These are phyloP conservation scores for Clausena lansium DNA, from an alignment of 345 rosid genomes.

Conservation along the genomic window DNA sequence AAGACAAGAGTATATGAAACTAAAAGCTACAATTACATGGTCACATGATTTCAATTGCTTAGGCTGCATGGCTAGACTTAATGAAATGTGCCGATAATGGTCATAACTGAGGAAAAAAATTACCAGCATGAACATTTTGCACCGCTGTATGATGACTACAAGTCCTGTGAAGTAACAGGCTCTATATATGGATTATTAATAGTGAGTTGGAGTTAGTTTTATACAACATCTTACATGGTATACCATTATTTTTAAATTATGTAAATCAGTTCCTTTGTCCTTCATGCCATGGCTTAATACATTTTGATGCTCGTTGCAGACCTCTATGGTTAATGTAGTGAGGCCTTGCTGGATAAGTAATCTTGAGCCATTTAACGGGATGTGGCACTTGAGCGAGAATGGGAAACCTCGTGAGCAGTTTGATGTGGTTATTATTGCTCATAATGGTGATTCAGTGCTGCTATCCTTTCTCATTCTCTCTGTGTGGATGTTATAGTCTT, in stretches of 20 bases:
- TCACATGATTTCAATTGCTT: background rate
- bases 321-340: conserved; percentile 56
- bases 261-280: conserved; percentile 1
- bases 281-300: conserved; percentile 3
- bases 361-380: conserved; percentile 77
- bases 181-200: background rate
- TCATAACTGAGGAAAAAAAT: background rate
- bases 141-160: background rate
- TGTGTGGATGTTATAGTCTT: background rate
- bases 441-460: conserved; percentile 58
- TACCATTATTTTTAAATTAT: background rate
- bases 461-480: conserved; percentile 6
- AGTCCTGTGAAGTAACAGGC: background rate
- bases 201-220: background rate
- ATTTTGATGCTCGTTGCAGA: conserved; percentile 46
- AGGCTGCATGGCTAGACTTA: background rate
- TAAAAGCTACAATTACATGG: background rate
- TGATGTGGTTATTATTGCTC: conserved; percentile 87
- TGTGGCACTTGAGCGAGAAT: conserved; percentile 93
- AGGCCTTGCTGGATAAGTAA: conserved; percentile 97
- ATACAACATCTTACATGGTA: background rate
- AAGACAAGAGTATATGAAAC: background rate
- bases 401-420: conserved; percentile 73
- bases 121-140: background rate
- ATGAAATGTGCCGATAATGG: background rate